Evolutionary conservation across 2,329 filamentous ascomycete species (phyloP).

Genomic region (Verticillium alfalfae): DNA sequence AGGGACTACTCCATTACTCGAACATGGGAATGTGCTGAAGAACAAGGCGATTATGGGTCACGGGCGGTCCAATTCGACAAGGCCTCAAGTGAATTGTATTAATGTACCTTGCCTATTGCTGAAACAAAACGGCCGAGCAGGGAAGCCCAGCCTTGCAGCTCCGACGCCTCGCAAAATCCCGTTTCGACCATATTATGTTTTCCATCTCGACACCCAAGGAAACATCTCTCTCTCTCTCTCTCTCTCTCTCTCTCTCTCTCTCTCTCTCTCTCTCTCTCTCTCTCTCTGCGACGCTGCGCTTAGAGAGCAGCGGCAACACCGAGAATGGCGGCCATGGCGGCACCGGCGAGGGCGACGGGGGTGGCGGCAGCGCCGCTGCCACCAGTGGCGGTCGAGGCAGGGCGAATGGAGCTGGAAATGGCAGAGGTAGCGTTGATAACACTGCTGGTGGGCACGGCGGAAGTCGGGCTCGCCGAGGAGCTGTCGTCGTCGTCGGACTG

Average conservation of each 20-base stretch:
- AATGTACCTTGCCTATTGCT: neutral
- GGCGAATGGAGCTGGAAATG: neutral
- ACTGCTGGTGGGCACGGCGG: neutral
- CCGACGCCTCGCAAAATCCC: neutral
- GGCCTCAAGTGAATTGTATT: neutral
- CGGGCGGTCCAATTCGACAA: neutral
- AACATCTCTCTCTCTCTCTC: too few relatives aligned
- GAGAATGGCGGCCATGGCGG: constrained; percentile 20
- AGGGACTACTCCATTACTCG: neutral
- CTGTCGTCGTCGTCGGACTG: neutral
- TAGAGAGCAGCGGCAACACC: constrained; percentile 24
- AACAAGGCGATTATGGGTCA: neutral
- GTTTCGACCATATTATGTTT: neutral
- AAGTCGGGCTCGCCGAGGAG: constrained; percentile 9
- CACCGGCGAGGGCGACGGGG: constrained; percentile 17
- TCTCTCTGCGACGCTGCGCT: neutral
- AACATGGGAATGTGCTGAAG: neutral
- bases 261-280: too few relatives aligned
- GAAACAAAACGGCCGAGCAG: neutral
- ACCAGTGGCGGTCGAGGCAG: constrained; percentile 1
- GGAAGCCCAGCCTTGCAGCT: neutral
- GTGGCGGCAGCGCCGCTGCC: constrained; percentile 14
- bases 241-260: too few relatives aligned
- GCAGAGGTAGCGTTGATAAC: neutral
- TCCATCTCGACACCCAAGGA: neutral